Base-by-base conservation (phyloP, 2,329 filamentous ascomycete genomes). In the Colletotrichum viniferum region DNA sequence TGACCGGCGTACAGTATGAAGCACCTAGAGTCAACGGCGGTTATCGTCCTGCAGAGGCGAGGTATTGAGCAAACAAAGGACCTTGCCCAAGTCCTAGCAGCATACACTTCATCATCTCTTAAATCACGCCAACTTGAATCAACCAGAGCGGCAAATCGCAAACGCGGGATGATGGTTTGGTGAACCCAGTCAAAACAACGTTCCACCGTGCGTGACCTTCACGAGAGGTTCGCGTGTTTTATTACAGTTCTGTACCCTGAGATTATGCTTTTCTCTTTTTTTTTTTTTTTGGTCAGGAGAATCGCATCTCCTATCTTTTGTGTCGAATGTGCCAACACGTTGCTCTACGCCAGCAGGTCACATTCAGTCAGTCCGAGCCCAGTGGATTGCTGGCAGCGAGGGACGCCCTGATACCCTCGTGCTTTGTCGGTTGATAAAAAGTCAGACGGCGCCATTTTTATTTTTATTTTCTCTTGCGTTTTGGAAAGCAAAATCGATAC, bases 1-100 rank as follows among this genome's bases (percentile, higher is more conserved):
- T 93, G 92, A 92, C 90, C 2, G 92, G 92, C 3, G 90, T 93
- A 7, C 91, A 93, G 79, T 93, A 93, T 67, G 90, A 92, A 32
- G 83, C 84, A 7, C 84, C 88, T 4, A 85, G 87, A 26, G 77
- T 83, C 9, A 88, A 87, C 74, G 88, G 43, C n/a, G 43, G 88
- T 7, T 91, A 86, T 77, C 87, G 88, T 56, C 81, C 80, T 26
- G 78, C 80, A 71, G 87, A 85, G 58, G 43, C 18, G 43, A 80
- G 84, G 68, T 85, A 84, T 72, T 86, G 79, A 65, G 26, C 4
- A 8, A 21, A 21, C 43, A 21, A 48, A 21, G n/a, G 10, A 21
- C 43, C 43, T 21, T 21, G 10, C 10, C 10, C 43, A 48, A 48
- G 43, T n/a, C 43, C n/a, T 21, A 48, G 43, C 43, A n/a, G 43